Conservation (phyloP, 495 filamentous ascomycete species). For the Lepraria neglecta region DNA sequence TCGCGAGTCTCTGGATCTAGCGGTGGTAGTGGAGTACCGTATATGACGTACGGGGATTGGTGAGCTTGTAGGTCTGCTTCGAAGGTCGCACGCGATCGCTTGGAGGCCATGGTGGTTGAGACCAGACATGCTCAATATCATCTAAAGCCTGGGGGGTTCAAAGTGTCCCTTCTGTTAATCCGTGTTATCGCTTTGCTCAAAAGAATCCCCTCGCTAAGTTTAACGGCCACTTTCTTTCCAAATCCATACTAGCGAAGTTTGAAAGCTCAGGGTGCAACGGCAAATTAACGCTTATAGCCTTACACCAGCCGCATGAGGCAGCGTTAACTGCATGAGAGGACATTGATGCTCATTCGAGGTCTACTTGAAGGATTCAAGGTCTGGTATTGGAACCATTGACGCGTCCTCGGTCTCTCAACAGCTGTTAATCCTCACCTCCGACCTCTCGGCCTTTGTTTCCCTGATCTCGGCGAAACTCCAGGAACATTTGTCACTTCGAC, state of each 20-base stretch:
- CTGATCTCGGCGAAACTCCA: constrained; percentile 9
- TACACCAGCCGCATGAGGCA: not conserved
- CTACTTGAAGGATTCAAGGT: too few relatives aligned
- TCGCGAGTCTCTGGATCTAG: constrained; percentile 72
- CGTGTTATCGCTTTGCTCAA: not conserved
- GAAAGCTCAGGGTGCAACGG: not conserved
- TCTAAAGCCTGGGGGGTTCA: not conserved
- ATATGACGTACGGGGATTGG: constrained; percentile 73
- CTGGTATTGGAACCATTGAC: too few relatives aligned
- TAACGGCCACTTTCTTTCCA: not conserved
- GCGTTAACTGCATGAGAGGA: constrained; percentile 5
- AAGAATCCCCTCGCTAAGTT: not conserved
- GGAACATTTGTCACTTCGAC: not conserved
- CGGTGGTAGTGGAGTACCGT: constrained; percentile 80
- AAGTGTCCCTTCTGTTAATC: too few relatives aligned
- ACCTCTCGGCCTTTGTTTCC: not conserved
- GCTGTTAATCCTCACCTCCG: too few relatives aligned
- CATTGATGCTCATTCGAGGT: not conserved
- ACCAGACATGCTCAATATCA: constrained; percentile 16
- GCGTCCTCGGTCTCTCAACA: too few relatives aligned
- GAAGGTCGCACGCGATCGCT: constrained; percentile 69
- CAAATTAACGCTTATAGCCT: too few relatives aligned
- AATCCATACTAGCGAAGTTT: not conserved
- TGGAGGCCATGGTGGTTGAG: constrained; percentile 57
- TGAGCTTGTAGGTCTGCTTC: constrained; percentile 69